Percentiles rank a stretch among this genome's conserved stretches.
Evolutionary conservation across 441 rosid genomes (phyloP).

Genomic region (Brassica hybrid): DNA sequence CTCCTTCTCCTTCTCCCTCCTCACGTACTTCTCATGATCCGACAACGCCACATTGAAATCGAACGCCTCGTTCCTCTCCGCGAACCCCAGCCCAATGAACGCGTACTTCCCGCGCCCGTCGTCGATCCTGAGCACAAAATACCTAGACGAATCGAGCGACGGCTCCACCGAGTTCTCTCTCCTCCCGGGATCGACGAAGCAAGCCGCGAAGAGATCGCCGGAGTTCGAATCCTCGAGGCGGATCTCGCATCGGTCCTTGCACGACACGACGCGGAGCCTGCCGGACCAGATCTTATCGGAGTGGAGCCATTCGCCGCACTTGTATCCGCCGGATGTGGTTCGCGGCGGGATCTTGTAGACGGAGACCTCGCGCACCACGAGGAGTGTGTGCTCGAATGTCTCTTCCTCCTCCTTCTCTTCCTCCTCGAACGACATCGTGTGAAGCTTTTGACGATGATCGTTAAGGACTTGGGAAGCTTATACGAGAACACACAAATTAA

Average conservation of each 20-base stretch:
- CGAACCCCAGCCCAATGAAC: constrained; percentile 78
- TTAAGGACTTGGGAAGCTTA: constrained; percentile 6
- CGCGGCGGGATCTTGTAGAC: constrained; percentile 97
- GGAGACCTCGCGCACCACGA: constrained; percentile 90
- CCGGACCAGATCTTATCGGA: constrained; percentile 99
- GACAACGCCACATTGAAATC: constrained; percentile 99
- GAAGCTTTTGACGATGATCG: constrained; percentile 14
- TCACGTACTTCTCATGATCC: constrained; percentile 93
- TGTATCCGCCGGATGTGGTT: constrained; percentile 93
- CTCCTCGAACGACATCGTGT: constrained; percentile 80
- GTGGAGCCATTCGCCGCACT: constrained; percentile 99
- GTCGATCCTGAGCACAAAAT: constrained; percentile 93
- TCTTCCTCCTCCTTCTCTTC: constrained; percentile 83
- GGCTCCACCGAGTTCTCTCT: constrained; percentile 85
- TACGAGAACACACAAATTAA: neutral
- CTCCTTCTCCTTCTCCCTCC: constrained; percentile 83
- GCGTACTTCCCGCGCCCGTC: constrained; percentile 97
- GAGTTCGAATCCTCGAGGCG: constrained; percentile 93
- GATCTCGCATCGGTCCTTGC: constrained; percentile 97
- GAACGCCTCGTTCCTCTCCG: constrained; percentile 96
- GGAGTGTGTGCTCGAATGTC: constrained; percentile 97
- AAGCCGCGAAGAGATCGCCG: constrained; percentile 92
- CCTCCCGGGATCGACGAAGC: constrained; percentile 83
- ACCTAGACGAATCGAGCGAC: constrained; percentile 92
- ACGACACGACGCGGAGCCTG: constrained; percentile 92